Conservation (phyloP, 1,284 basidiomycete species). For the Rhodotorula sp. region DNA sequence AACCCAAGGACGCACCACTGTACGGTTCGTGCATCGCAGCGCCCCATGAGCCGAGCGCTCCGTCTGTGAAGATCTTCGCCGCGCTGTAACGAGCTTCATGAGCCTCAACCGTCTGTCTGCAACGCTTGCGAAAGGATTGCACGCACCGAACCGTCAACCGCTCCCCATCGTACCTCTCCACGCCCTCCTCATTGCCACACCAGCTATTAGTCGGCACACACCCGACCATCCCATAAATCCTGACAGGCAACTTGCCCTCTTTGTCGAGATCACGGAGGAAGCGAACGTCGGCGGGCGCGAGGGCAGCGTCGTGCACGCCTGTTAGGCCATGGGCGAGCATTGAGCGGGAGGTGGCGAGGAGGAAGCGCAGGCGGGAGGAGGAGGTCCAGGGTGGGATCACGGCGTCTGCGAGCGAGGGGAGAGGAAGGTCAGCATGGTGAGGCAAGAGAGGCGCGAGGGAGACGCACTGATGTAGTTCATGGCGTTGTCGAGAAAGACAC, state of each 20-base stretch:
- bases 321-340: slow-evolving; percentile 73
- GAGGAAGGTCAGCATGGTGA: neutral
- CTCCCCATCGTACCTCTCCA: slow-evolving; percentile 54
- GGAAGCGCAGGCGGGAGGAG: slow-evolving; percentile 59
- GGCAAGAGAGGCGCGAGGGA: neutral
- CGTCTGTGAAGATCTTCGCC: slow-evolving; percentile 80
- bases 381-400: slow-evolving; percentile 63
- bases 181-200: slow-evolving; percentile 58
- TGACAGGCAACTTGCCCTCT: slow-evolving; percentile 26
- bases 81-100: slow-evolving; percentile 25
- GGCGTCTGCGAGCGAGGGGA: slow-evolving; percentile 31
- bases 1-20: slow-evolving; percentile 44
- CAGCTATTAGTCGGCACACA: slow-evolving; percentile 59
- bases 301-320: slow-evolving; percentile 75
- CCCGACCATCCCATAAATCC: slow-evolving; percentile 43
- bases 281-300: slow-evolving; percentile 57
- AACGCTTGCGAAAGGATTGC: no score
- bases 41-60: slow-evolving; percentile 85
- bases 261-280: slow-evolving; percentile 58
- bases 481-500: slow-evolving; percentile 52
- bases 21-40: slow-evolving; percentile 84
- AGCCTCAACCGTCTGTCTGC: no score
- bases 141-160: slow-evolving; percentile 38
- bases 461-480: slow-evolving; percentile 24
- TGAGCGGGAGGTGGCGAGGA: slow-evolving; percentile 63